Conservation (phyloP, 2,329 filamentous ascomycete species). For the Colletotrichum abscissum region DNA sequence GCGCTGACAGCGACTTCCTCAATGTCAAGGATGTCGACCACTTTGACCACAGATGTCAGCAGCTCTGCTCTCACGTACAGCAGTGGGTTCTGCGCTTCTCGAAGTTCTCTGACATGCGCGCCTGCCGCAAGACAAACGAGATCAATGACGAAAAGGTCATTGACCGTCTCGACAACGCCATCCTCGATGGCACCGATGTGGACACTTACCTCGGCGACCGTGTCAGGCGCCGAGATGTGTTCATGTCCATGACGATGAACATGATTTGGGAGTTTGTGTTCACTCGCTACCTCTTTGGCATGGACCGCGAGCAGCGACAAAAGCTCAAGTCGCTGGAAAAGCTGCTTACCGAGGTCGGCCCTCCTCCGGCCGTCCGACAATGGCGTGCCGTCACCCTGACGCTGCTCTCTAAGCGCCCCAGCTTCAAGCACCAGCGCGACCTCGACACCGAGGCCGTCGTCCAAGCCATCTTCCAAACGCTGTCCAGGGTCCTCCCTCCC, state of each 20-base stretch:
- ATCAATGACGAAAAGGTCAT: constrained; percentile 93
- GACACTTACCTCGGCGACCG: constrained; percentile 89
- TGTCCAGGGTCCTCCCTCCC: constrained; percentile 87
- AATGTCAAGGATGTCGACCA: constrained; percentile 89
- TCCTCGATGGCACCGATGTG: constrained; percentile 94
- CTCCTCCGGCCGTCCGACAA: constrained; percentile 88
- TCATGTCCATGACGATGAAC: constrained; percentile 99
- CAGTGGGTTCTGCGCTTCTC: constrained; percentile 99
- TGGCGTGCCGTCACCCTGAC: constrained; percentile 97
- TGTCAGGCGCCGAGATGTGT: constrained; percentile 88
- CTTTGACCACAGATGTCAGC: constrained; percentile 93
- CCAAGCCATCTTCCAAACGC: constrained; percentile 84
- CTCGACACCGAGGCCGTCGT: constrained; percentile 97
- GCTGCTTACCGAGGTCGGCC: constrained; percentile 87
- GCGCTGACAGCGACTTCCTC: constrained; percentile 79
- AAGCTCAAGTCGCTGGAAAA: constrained; percentile 98
- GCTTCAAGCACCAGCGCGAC: constrained; percentile 85
- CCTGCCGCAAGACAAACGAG: constrained; percentile 85
- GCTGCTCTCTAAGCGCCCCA: constrained; percentile 81
- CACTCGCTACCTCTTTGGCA: constrained; percentile 96
- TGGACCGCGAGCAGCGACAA: constrained; percentile 97
- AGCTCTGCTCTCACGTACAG: constrained; percentile 94
- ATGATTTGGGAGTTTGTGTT: constrained; percentile 99
- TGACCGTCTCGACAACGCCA: constrained; percentile 91
- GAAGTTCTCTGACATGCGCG: constrained; percentile 93